Percentiles rank a stretch among this genome's conserved stretches.
Evolutionary conservation across 371 early-diverging fungal genomes (phyloP).

Genomic region (Mortierella polycephala): DNA sequence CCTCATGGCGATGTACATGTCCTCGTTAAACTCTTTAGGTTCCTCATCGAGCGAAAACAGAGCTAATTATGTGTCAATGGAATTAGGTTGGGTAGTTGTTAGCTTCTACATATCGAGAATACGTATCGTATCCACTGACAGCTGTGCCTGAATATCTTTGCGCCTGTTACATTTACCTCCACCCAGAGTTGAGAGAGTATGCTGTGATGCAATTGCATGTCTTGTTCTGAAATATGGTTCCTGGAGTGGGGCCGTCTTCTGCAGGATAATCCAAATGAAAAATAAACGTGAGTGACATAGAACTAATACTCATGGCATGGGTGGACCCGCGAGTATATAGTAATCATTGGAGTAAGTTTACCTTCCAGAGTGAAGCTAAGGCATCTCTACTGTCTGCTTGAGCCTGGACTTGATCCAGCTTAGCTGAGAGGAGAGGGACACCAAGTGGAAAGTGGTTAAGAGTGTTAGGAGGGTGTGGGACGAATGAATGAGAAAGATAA

Average conservation of each 20-base stretch:
- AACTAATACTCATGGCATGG: too few relatives aligned
- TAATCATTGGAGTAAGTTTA: background rate
- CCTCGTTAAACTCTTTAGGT: constrained; percentile 36
- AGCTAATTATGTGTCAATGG: constrained; percentile 3
- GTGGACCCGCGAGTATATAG: too few relatives aligned
- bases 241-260: constrained; percentile 35
- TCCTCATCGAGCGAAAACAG: constrained; percentile 49
- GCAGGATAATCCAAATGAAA: background rate
- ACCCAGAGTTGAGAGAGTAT: constrained; percentile 41
- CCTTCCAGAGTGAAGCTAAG: constrained; percentile 41
- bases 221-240: constrained; percentile 46
- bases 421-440: constrained; percentile 31
- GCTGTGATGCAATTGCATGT: constrained; percentile 48
- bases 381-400: constrained; percentile 24
- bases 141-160: too few relatives aligned
- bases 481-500: background rate
- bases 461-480: constrained; percentile 33
- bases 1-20: constrained; percentile 52
- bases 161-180: constrained; percentile 23
- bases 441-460: constrained; percentile 28
- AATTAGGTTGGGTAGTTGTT: background rate
- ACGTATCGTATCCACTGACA: too few relatives aligned
- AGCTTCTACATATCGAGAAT: too few relatives aligned
- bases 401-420: constrained; percentile 9
- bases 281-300: background rate